Evolutionary conservation across 371 early-diverging fungal genomes (phyloP).

Genomic region (Conidiobolus coronatus): DNA sequence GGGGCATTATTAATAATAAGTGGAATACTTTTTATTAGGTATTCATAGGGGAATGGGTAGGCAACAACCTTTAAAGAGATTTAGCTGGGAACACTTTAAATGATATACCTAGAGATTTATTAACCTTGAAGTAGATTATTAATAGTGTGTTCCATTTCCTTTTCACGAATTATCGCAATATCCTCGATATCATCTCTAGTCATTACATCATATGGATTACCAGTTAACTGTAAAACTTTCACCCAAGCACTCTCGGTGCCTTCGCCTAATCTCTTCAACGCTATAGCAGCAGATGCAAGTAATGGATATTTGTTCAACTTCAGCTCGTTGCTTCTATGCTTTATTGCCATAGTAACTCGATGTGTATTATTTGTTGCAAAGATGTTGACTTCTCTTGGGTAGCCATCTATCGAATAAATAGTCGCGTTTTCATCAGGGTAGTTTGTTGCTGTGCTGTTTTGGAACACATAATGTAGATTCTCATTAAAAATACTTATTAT

Average conservation of each 20-base stretch:
- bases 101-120: too few relatives aligned
- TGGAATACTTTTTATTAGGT: too few relatives aligned
- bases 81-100: too few relatives aligned
- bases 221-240: neutral
- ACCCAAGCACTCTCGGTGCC: neutral
- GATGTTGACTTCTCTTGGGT: neutral
- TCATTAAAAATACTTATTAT: too few relatives aligned
- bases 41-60: too few relatives aligned
- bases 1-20: too few relatives aligned
- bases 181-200: neutral
- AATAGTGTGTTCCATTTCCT: neutral
- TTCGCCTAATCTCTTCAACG: neutral
- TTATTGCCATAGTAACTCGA: neutral
- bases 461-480: neutral
- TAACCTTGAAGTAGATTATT: too few relatives aligned
- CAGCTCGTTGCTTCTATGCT: neutral
- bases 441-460: neutral
- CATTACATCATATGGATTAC: neutral
- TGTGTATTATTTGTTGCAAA: neutral
- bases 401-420: neutral
- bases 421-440: neutral
- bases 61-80: too few relatives aligned
- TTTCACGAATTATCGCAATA: neutral
- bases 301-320: neutral
- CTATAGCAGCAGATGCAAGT: neutral